Percentiles rank a stretch among this genome's conserved stretches.
Evolutionary conservation across 306 rosid species (phyloP).

Genomic region (Lathyrus aphaca): DNA sequence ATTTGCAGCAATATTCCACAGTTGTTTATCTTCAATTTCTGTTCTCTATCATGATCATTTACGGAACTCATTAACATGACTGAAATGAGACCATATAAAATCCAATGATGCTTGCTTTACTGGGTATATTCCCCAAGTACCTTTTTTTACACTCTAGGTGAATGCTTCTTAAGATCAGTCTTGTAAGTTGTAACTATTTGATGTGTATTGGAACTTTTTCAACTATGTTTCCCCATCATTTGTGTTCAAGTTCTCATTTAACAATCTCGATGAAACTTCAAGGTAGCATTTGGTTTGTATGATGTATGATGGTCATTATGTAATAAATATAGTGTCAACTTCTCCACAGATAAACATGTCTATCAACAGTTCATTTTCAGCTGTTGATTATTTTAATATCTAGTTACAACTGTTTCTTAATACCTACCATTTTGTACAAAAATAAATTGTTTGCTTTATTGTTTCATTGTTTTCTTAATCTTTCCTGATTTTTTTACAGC

Average conservation of each 20-base stretch:
- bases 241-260: conserved; percentile 26
- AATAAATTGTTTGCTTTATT: conserved; percentile 26
- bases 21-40: too few species aligned
- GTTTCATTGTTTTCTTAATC: conserved; percentile 27
- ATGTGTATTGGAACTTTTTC: conserved; percentile 17
- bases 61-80: neutral
- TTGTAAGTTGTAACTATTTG: neutral
- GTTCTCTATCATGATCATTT: neutral
- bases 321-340: conserved; percentile 14
- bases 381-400: conserved; percentile 15
- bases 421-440: neutral
- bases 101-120: conserved; percentile 23
- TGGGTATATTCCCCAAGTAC: conserved; percentile 27
- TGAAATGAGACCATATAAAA: neutral
- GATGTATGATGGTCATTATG: neutral
- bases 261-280: conserved; percentile 28
- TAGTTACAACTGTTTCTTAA: conserved; percentile 25
- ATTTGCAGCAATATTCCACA: too few species aligned
- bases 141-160: conserved; percentile 4
- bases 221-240: conserved; percentile 6
- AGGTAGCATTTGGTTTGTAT: conserved; percentile 13
- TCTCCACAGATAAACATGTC: conserved; percentile 1
- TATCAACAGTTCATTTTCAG: conserved; percentile 2
- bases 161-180: conserved; percentile 11
- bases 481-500: conserved; percentile 51